Evolutionary conservation across 441 rosid genomes (phyloP).

Genomic region (Pelargonium fulgidum): DNA sequence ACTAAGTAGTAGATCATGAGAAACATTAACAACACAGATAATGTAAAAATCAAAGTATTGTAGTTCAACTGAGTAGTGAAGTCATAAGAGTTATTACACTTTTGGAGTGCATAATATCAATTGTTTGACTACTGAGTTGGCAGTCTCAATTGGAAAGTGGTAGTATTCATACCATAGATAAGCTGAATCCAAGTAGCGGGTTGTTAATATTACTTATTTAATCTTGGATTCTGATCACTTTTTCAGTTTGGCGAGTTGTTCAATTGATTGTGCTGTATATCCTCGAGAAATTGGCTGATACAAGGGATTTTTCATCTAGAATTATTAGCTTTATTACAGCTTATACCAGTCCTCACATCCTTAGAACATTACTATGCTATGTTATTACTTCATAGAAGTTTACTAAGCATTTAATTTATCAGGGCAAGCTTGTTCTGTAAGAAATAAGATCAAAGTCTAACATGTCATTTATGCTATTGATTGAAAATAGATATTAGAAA

Average conservation of each 20-base stretch:
- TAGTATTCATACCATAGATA: neutral
- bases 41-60: neutral
- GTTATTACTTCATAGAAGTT: neutral
- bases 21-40: neutral
- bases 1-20: neutral
- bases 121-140: neutral
- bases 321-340: neutral
- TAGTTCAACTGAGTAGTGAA: neutral
- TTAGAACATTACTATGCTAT: neutral
- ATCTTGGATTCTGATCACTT: neutral
- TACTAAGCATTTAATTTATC: neutral
- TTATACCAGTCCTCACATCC: neutral
- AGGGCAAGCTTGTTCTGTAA: neutral
- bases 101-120: neutral
- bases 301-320: neutral
- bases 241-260: neutral
- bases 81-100: neutral
- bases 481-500: neutral
- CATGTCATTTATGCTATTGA: neutral
- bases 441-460: slow-evolving; percentile 4
- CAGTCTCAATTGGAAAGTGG: neutral
- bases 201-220: neutral
- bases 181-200: neutral
- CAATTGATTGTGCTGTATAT: neutral
- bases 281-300: neutral